Evolutionary conservation across 495 filamentous ascomycete species (phyloP).

Genomic region (Talaromyces proteolyticus): DNA sequence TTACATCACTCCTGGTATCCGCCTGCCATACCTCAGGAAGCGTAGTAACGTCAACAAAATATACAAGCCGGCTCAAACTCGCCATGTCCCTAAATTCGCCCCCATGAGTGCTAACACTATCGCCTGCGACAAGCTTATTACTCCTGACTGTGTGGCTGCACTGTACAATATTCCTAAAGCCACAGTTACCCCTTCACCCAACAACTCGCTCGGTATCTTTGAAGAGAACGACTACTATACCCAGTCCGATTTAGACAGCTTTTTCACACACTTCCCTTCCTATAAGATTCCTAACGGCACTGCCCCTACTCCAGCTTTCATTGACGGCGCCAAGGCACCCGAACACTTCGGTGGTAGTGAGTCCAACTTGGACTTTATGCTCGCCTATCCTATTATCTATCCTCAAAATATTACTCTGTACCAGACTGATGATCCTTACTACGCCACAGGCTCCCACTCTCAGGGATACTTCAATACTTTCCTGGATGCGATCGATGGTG

Average conservation of each 20-base stretch:
- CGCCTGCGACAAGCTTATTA: constrained; percentile 41
- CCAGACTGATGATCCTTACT: constrained; percentile 45
- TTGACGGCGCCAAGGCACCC: constrained; percentile 37
- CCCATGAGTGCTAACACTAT: constrained; percentile 35
- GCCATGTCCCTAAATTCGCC: not conserved
- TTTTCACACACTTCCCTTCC: too few relatives aligned
- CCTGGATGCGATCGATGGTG: constrained; percentile 52
- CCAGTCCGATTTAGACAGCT: too few relatives aligned
- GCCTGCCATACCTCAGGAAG: constrained; percentile 16
- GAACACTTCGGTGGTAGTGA: constrained; percentile 26
- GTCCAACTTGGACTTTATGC: constrained; percentile 42
- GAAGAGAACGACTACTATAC: constrained; percentile 51
- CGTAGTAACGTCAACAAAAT: not conserved
- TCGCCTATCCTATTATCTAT: constrained; percentile 41
- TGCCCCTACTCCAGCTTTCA: constrained; percentile 30
- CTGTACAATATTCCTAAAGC: constrained; percentile 44
- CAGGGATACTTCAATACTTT: constrained; percentile 43
- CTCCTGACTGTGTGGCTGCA: constrained; percentile 46
- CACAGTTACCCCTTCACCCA: constrained; percentile 19
- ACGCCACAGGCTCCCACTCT: too few relatives aligned
- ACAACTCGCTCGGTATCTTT: constrained; percentile 49
- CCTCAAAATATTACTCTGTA: constrained; percentile 52
- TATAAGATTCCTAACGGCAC: constrained; percentile 31
- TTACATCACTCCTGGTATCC: constrained; percentile 48
- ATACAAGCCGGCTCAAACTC: too few relatives aligned